Conservation (phyloP, 768 basidiomycete genomes). For the Clavaria fumosa region DNA sequence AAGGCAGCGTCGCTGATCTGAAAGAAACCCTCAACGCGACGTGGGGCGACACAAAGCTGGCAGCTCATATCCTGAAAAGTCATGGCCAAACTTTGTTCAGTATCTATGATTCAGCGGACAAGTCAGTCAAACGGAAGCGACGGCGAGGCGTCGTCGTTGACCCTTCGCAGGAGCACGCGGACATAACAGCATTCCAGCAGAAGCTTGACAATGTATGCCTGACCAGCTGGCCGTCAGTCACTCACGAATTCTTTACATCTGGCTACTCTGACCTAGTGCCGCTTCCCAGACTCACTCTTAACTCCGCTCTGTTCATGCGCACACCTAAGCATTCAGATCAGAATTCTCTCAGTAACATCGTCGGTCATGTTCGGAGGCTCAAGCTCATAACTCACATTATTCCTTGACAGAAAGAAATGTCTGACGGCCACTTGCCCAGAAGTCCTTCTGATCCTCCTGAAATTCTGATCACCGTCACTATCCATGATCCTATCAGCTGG, state of each 20-base stretch:
- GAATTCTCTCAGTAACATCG: conserved; percentile 36
- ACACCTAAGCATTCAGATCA: conserved; percentile 49
- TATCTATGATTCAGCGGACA: conserved; percentile 18
- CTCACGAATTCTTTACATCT: neutral
- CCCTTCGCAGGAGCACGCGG: conserved; percentile 25
- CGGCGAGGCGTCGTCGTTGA: conserved; percentile 21
- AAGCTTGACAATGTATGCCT: conserved; percentile 37
- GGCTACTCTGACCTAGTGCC: conserved; percentile 7
- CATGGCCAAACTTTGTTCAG: conserved; percentile 32
- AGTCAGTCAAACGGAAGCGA: conserved; percentile 18
- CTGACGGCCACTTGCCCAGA: conserved; percentile 13
- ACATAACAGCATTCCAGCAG: conserved; percentile 33
- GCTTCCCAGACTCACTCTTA: conserved; percentile 28
- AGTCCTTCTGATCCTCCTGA: conserved; percentile 15
- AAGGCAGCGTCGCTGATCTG: conserved; percentile 37
- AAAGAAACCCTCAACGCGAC: conserved; percentile 26
- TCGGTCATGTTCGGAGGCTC: conserved; percentile 12
- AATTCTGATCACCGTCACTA: conserved; percentile 41
- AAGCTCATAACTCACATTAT: neutral
- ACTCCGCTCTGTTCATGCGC: conserved; percentile 47
- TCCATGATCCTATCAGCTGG: conserved; percentile 49
- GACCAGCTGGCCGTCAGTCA: conserved; percentile 45
- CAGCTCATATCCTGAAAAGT: conserved; percentile 36
- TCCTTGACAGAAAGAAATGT: conserved; percentile 14
- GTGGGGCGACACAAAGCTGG: conserved; percentile 41